Evolutionary conservation across 2,329 filamentous ascomycete species (phyloP).

Genomic region (Ophiobolus disseminans): DNA sequence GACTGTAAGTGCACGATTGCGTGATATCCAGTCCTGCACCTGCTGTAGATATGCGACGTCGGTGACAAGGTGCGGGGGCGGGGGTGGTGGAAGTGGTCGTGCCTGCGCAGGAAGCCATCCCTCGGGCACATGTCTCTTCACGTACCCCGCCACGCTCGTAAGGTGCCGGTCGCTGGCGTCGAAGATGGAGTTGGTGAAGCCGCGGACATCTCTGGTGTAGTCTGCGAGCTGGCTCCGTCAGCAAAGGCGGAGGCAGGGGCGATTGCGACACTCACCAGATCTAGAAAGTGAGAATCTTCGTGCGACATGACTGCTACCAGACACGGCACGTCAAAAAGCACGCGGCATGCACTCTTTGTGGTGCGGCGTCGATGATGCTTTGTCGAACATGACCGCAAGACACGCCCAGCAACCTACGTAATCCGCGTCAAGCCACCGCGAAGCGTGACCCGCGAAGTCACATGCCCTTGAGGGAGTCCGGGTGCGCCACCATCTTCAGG

Average conservation of each 20-base stretch:
- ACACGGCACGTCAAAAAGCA: not conserved
- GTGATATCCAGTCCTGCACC: conserved; percentile 73
- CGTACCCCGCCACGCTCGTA: conserved; percentile 72
- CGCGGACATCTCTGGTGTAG: conserved; percentile 70
- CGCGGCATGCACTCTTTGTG: not conserved
- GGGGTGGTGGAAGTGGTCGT: conserved; percentile 62
- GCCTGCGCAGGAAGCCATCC: conserved; percentile 76
- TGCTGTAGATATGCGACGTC: conserved; percentile 59
- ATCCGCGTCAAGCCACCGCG: conserved; percentile 21
- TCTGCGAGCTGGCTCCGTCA: conserved; percentile 58
- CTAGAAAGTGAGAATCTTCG: conserved; percentile 79
- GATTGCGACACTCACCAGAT: conserved; percentile 66
- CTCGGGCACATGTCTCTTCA: conserved; percentile 72
- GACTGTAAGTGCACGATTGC: conserved; percentile 76
- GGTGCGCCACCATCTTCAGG: conserved; percentile 21
- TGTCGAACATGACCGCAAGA: conserved; percentile 8
- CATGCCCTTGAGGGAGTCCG: conserved; percentile 7
- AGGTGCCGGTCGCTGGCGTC: conserved; percentile 82
- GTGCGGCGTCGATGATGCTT: not conserved
- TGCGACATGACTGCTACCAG: conserved; percentile 69
- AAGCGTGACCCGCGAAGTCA: conserved; percentile 14
- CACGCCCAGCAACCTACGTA: conserved; percentile 3
- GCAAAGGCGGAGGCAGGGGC: conserved; percentile 7
- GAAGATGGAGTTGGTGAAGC: conserved; percentile 75
- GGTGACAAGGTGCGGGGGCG: conserved; percentile 53